A percentile compares a stretch with the other conserved stretches of the same genome.
Evolutionary conservation across 257 asterid species (phyloP).

Genomic region (Hygrophila difformis): DNA sequence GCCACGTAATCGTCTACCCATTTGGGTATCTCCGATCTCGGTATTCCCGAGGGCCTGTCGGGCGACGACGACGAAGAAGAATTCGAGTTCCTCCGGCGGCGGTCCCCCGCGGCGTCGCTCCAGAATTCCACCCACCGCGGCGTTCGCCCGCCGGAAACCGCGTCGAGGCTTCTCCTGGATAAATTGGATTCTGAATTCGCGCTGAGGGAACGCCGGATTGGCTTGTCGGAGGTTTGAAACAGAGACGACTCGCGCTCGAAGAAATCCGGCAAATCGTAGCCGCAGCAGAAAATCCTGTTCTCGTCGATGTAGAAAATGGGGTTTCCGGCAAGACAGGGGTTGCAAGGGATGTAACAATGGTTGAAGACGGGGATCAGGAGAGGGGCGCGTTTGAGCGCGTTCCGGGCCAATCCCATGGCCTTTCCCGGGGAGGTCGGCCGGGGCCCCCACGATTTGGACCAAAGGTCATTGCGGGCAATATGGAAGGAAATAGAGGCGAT

Average conservation of each 20-base stretch:
- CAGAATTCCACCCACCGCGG: constrained; percentile 99
- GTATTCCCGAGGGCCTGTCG: constrained; percentile 57
- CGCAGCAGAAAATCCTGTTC: constrained; percentile 71
- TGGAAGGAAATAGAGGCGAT: constrained; percentile 81
- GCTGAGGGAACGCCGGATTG: constrained; percentile 25
- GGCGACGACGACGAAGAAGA: constrained; percentile 75
- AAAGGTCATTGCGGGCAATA: constrained; percentile 64
- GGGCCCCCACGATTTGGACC: constrained; percentile 94
- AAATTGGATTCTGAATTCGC: constrained; percentile 43
- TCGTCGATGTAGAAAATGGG: constrained; percentile 90
- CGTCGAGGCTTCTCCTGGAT: constrained; percentile 54
- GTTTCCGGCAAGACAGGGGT: constrained; percentile 78
- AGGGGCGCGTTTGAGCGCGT: constrained; percentile 76
- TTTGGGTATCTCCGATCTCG: constrained; percentile 59
- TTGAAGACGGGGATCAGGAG: constrained; percentile 72
- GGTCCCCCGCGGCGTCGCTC: constrained; percentile 92
- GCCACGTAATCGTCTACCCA: constrained; percentile 77
- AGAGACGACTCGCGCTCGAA: constrained; percentile 71
- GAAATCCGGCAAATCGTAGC: constrained; percentile 73
- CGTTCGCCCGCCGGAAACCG: constrained; percentile 36
- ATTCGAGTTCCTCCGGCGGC: constrained; percentile 61
- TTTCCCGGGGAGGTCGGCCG: constrained; percentile 60
- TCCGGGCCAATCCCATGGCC: constrained; percentile 68
- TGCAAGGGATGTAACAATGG: constrained; percentile 85
- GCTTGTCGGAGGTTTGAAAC: constrained; percentile 25